A percentile compares a stretch with the other conserved stretches of the same genome.
Conservation (phyloP, 352 stramenopile genomes). For the Phytophthora sp. region DNA sequence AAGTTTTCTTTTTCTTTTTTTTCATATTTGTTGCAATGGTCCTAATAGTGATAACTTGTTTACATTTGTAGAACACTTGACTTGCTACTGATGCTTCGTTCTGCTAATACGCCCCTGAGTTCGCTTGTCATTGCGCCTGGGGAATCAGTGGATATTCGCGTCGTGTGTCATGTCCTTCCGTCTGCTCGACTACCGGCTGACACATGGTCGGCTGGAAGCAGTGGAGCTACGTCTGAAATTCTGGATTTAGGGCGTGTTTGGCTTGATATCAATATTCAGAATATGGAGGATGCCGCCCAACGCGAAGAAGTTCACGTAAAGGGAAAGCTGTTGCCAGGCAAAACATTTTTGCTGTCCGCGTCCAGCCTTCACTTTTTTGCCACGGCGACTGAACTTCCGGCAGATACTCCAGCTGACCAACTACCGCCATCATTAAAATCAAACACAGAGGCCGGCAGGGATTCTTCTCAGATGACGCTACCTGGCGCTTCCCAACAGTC, state of each 20-base stretch:
- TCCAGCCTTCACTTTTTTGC: conserved; percentile 85
- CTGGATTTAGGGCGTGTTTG: conserved; percentile 67
- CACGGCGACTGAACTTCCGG: conserved; percentile 57
- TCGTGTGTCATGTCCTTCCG: conserved; percentile 76
- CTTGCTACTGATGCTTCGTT: conserved; percentile 77
- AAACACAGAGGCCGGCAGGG: conserved; percentile 47
- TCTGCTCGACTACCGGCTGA: conserved; percentile 65
- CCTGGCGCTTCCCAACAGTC: conserved; percentile 25
- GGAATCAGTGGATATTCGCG: conserved; percentile 84
- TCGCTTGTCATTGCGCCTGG: conserved; percentile 69
- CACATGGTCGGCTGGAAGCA: conserved; percentile 42
- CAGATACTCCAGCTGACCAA: conserved; percentile 52
- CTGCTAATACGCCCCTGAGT: conserved; percentile 80
- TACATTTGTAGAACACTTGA: conserved; percentile 64
- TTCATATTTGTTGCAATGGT: conserved; percentile 2
- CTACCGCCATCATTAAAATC: conserved; percentile 49
- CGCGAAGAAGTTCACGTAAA: conserved; percentile 73
- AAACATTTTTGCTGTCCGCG: conserved; percentile 82
- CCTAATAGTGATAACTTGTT: conserved; percentile 5
- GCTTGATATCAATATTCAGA: conserved; percentile 72
- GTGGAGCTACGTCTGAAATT: conserved; percentile 52
- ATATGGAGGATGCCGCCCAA: conserved; percentile 68
- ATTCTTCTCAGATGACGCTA: conserved; percentile 37
- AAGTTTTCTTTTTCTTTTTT: conserved; percentile 15
- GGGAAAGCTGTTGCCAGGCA: conserved; percentile 78